Conservation (phyloP, 164 flowering plant genomes). For the Magnolia officinalis region DNA sequence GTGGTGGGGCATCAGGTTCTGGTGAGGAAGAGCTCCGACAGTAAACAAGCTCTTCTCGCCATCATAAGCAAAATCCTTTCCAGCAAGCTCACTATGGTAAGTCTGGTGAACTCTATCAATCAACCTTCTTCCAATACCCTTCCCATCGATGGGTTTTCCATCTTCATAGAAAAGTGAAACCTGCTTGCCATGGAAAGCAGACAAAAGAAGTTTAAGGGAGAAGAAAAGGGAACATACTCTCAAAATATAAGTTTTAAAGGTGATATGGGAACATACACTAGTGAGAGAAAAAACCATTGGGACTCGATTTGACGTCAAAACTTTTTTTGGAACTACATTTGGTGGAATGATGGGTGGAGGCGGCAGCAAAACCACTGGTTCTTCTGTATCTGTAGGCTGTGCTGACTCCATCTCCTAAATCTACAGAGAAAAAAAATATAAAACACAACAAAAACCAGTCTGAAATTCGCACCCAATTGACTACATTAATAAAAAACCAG, state of each 20-base stretch:
- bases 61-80: constrained; percentile 54
- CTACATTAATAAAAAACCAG: no score
- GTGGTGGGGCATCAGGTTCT: constrained; percentile 33
- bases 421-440: neutral
- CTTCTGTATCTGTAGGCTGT: neutral
- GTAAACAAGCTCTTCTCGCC: constrained; percentile 92
- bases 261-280: constrained; percentile 60
- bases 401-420: no score
- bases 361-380: constrained; percentile 45
- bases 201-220: neutral
- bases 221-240: neutral
- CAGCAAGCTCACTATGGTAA: constrained; percentile 55
- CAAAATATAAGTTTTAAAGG: no score
- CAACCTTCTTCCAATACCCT: constrained; percentile 78
- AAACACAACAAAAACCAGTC: neutral
- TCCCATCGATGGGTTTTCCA: constrained; percentile 87
- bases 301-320: constrained; percentile 25
- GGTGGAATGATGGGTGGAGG: constrained; percentile 68
- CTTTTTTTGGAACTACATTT: constrained; percentile 39
- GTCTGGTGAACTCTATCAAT: constrained; percentile 74
- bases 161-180: constrained; percentile 75
- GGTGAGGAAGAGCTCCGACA: constrained; percentile 72
- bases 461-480: neutral
- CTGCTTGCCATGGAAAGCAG: no score
- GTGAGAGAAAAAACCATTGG: constrained; percentile 75